Percentiles rank a stretch among this genome's conserved stretches.
phyloP scores from a whole-genome alignment of 2,329 filamentous ascomycete genomes.

The Cercospora citrullina region DNA sequence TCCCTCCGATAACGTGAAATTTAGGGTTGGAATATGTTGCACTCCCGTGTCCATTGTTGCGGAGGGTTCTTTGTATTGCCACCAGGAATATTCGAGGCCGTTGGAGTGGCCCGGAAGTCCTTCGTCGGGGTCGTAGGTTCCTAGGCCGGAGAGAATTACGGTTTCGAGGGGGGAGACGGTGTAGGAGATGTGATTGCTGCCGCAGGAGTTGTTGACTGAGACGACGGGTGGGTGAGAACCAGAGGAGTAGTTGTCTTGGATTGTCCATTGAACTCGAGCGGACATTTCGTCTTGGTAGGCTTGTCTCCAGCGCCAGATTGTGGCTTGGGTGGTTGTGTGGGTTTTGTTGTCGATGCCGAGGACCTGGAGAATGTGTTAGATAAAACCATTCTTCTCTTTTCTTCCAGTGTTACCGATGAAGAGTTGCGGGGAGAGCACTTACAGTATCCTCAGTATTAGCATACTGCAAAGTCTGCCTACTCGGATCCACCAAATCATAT shows the following conservation, averaged over 20 bases:
- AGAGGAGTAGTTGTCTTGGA: neutral
- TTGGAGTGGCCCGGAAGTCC: neutral
- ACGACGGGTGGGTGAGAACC: slow-evolving; percentile 16
- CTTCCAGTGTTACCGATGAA: too few species aligned
- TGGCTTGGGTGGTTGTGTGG: slow-evolving; percentile 47
- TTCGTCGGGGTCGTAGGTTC: slow-evolving; percentile 9
- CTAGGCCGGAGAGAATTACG: slow-evolving; percentile 1
- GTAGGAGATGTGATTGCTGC: neutral
- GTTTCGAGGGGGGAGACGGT: slow-evolving; percentile 1
- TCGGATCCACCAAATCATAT: slow-evolving; percentile 35
- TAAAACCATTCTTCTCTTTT: too few species aligned
- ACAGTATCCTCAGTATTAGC: slow-evolving; percentile 6
- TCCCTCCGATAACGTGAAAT: neutral
- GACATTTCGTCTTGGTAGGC: slow-evolving; percentile 49
- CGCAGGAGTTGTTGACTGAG: neutral
- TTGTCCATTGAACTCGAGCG: slow-evolving; percentile 46
- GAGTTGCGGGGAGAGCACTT: neutral
- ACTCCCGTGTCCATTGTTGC: neutral
- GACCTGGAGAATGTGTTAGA: too few species aligned
- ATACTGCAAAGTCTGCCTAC: slow-evolving; percentile 5
- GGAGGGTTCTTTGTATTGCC: slow-evolving; percentile 16
- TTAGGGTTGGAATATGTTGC: neutral
- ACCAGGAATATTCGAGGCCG: slow-evolving; percentile 13
- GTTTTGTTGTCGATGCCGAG: slow-evolving; percentile 37
- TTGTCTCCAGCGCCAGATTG: slow-evolving; percentile 48